These are phyloP conservation scores for Picocystis salinarum DNA, from an alignment of 139 green algal species.

Conservation along the genomic window DNA sequence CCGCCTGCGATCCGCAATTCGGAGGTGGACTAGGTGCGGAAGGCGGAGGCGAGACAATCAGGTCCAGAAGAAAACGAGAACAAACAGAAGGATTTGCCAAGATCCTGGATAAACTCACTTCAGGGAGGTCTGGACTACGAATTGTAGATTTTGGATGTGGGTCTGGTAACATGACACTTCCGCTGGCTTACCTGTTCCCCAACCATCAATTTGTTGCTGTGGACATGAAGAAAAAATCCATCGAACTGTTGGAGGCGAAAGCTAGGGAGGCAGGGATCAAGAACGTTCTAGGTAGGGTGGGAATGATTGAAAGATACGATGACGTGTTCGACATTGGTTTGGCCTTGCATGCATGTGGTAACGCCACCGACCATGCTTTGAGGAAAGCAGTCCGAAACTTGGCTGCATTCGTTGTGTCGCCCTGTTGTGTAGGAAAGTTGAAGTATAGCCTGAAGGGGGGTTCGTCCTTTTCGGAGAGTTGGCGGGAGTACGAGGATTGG, in stretches of 20 bases:
- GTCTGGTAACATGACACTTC: constrained; percentile 37
- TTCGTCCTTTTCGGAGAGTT: constrained; percentile 25
- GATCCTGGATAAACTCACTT: no score
- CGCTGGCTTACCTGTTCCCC: constrained; percentile 34
- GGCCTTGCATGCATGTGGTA: constrained; percentile 53
- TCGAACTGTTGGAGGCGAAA: constrained; percentile 26
- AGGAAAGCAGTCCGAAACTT: constrained; percentile 16
- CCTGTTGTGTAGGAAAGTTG: constrained; percentile 54
- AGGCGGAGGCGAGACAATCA: no score
- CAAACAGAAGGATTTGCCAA: no score
- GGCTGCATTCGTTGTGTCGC: constrained; percentile 37
- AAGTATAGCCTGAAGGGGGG: constrained; percentile 37
- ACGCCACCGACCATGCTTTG: constrained; percentile 44
- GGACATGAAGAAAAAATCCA: constrained; percentile 32
- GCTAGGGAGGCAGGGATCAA: constrained; percentile 20
- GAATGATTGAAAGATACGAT: constrained; percentile 14
- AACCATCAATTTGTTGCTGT: constrained; percentile 28
- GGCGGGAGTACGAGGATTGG: constrained; percentile 9
- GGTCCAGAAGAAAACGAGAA: no score
- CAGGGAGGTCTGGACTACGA: no score
- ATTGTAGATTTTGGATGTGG: constrained; percentile 57
- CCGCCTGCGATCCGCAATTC: no score
- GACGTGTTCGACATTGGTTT: constrained; percentile 39
- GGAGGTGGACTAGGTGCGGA: no score
- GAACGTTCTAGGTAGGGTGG: constrained; percentile 16